Percentiles rank a stretch among this genome's conserved stretches.
phyloP scores from a whole-genome alignment of 345 rosid genomes.

The Camelina hispida region DNA sequence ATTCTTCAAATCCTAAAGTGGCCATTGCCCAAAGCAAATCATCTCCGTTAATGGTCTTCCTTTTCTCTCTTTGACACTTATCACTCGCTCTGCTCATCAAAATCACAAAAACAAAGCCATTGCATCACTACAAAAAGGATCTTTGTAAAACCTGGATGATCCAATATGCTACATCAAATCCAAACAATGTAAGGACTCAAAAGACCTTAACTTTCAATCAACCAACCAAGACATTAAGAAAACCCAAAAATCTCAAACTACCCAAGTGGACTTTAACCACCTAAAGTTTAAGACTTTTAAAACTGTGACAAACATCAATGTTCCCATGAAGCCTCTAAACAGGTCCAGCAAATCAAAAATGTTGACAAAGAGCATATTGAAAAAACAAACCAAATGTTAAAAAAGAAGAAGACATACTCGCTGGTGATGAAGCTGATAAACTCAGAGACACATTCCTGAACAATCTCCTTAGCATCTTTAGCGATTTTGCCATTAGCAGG shows the following conservation, averaged over 20 bases:
- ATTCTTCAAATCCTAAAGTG: conserved; percentile 95
- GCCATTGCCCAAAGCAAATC: conserved; percentile 99
- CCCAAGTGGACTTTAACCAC: conserved; percentile 9
- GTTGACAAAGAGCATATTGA: too few relatives aligned
- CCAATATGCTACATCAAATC: conserved; percentile 4
- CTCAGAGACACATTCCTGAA: conserved; percentile 96
- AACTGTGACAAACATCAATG: background rate
- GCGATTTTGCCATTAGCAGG: conserved; percentile 96
- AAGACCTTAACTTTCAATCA: background rate
- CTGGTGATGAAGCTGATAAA: conserved; percentile 97
- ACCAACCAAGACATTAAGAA: conserved; percentile 12
- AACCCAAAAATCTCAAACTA: conserved; percentile 13
- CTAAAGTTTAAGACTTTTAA: conserved; percentile 10
- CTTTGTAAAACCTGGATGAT: background rate
- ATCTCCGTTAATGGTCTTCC: conserved; percentile 96
- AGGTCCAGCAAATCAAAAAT: background rate
- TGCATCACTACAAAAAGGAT: conserved; percentile 12
- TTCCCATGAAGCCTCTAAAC: background rate
- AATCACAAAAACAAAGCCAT: conserved; percentile 12
- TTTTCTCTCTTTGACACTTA: conserved; percentile 97
- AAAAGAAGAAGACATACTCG: conserved; percentile 61
- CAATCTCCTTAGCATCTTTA: conserved; percentile 96
- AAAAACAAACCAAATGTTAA: too few relatives aligned
- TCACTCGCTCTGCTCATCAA: conserved; percentile 81
- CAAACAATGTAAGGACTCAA: background rate